Evolutionary conservation across 108 stramenopile genomes (phyloP).

Genomic region (Asterionellopsis glacialis): DNA sequence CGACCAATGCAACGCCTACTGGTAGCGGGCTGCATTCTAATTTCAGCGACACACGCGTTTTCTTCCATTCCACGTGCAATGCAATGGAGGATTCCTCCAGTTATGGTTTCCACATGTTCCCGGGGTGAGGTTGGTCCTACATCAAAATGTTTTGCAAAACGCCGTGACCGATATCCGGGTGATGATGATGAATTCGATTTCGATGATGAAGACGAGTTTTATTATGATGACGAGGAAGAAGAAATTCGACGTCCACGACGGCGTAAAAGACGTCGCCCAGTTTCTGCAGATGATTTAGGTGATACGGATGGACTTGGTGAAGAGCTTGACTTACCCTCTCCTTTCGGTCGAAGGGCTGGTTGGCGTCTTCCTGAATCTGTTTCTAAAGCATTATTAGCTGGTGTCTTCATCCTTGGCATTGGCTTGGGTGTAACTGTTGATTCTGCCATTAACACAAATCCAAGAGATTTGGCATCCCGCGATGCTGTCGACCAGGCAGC

Average conservation of each 20-base stretch:
- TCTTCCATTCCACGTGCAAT: background rate
- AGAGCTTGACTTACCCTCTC: constrained; percentile 46
- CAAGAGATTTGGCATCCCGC: constrained; percentile 84
- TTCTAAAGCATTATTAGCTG: constrained; percentile 79
- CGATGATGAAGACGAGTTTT: constrained; percentile 5
- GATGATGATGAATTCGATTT: constrained; percentile 5
- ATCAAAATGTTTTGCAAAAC: background rate
- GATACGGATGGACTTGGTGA: background rate
- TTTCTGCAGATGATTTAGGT: constrained; percentile 3
- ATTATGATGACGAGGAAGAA: background rate
- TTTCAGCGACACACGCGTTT: background rate
- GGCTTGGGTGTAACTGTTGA: constrained; percentile 93
- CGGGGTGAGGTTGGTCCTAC: background rate
- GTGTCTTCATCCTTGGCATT: constrained; percentile 87
- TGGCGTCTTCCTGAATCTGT: constrained; percentile 72
- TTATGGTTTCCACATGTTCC: background rate
- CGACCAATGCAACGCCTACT: background rate
- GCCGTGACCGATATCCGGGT: background rate
- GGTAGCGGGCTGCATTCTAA: background rate
- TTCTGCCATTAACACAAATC: constrained; percentile 90
- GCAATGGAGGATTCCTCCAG: background rate
- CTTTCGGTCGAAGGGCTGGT: constrained; percentile 60
- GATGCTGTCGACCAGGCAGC: constrained; percentile 94
- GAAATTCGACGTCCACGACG: background rate
- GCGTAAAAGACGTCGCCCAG: background rate